Base-by-base conservation (phyloP, 495 filamentous ascomycete species). In the Neurospora sp. region DNA sequence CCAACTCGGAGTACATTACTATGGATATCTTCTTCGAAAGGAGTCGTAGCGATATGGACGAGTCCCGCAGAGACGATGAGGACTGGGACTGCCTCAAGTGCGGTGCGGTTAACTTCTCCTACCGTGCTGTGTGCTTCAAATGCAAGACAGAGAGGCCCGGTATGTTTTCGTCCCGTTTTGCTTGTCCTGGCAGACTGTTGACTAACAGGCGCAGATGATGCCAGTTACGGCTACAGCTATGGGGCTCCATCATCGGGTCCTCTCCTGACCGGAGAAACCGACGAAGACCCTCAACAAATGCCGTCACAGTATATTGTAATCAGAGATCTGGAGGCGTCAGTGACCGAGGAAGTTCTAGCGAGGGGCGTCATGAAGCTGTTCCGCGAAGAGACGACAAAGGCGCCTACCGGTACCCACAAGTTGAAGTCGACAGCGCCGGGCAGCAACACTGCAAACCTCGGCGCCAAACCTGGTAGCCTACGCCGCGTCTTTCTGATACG, bases 11-110 rank as follows among this genome's bases (percentile, higher is more conserved):
- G 53, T 84, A 88, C 38, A 81, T 88, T 53, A 86, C 84, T 71
- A 85, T 88, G 18, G 89, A 89, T 73, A 84, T 92, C 37, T 84
- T 85, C 68, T 89, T 89, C 74, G 86, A 87, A 12, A 89, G 82
- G 75, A 86, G 84, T 68, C 86, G 88, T 12, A 87, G 89, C 73
- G 84, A 88, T 74, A 87, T 88, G 53, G 87, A 89, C 72, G 86
- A 84, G 31, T 78, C 79, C 40, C 76, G 78, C 1, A 84, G 87
- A 71, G 85, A 84, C 0, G 91, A 90, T 31, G 90, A 90, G 37
- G 91, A 94, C 76, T 96, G 93, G 93, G 90, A 85, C 18, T 96
- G 93, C 76, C 84, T 88, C 70, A 87, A 88, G 93, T 95, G 93
- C 78, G 84, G 87, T 46, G 87, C 89, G 70, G 79, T 90, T 59